These are phyloP conservation scores for Curvularia lunata DNA, from an alignment of 2,329 filamentous ascomycete genomes.

Conservation along the genomic window DNA sequence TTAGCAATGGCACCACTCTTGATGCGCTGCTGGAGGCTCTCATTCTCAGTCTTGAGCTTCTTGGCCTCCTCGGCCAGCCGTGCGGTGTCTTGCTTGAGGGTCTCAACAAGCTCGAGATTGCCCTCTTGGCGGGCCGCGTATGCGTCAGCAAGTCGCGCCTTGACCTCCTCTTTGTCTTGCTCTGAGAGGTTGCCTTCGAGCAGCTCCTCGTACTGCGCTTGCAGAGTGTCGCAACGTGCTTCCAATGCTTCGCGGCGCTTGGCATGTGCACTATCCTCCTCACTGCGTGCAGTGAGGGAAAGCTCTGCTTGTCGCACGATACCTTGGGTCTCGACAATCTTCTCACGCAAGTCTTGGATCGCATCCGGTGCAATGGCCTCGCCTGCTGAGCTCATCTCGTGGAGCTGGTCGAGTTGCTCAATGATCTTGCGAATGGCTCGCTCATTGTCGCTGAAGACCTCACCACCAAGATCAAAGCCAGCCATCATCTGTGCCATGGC, in stretches of 20 bases:
- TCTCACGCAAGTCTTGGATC: constrained; percentile 75
- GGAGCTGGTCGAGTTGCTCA: constrained; percentile 77
- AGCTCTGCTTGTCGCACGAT: constrained; percentile 92
- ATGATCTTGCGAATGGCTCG: constrained; percentile 82
- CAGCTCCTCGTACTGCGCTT: constrained; percentile 83
- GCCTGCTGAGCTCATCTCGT: constrained; percentile 77
- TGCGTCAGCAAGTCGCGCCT: constrained; percentile 76
- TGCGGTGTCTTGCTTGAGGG: constrained; percentile 75
- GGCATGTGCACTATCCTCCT: constrained; percentile 64
- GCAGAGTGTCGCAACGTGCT: constrained; percentile 72
- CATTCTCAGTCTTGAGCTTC: constrained; percentile 79
- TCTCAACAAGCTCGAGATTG: constrained; percentile 74
- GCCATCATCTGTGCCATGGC: constrained; percentile 99
- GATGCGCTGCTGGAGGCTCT: constrained; percentile 76
- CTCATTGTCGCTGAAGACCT: constrained; percentile 94
- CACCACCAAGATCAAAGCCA: constrained; percentile 90
- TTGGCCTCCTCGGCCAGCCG: constrained; percentile 82
- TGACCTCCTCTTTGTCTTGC: constrained; percentile 82
- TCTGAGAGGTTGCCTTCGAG: constrained; percentile 80
- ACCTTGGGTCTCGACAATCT: constrained; percentile 86
- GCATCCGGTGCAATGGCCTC: constrained; percentile 83
- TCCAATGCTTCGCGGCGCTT: constrained; percentile 79
- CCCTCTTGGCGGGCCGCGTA: constrained; percentile 77
- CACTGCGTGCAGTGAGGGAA: constrained; percentile 74
- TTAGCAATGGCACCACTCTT: constrained; percentile 70